Base-by-base conservation (phyloP, 352 stramenopile species). In the Globisporangium radiosum region DNA sequence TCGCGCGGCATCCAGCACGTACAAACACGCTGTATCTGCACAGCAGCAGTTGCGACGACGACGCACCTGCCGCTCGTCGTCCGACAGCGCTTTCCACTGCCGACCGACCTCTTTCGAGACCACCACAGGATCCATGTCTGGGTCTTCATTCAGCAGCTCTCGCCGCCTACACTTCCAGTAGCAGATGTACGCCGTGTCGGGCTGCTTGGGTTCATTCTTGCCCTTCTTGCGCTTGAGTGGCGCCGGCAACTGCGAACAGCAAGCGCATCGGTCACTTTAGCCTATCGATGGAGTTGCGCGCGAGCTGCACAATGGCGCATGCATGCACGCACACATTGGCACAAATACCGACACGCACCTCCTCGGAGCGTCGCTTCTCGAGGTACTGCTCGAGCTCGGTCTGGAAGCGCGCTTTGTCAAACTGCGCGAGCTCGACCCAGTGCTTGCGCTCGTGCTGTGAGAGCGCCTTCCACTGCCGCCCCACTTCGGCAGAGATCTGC, bases 181-280 rank as follows among this genome's bases (percentile, higher is more conserved):
- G 60, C 70, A 88, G 52, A 80, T 86, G 52, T 88, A 88, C 3
- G 78, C 73, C 14, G 78, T 86, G 54, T 88, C 75, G 4, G 78
- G 75, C 44, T 77, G 75, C 10, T 75, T 73, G 13, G 78, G 75
- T 38, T 82, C 63, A 52, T 73, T 75, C 15, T 60, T 51, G 11
- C 65, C 54, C 55, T 83, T 82, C 60, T 68, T 71, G 14, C 68
- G 68, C 62, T 73, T 78, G 43, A 56, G 53, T 6, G 66, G 63
- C 15, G 62, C 42, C 25, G 4, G 14, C 45, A 25, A 17, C 13
- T 25, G 45, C 45, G 14, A 49, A n/a, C 14, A 14, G 48, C 37
- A 38, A 36, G 17, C 9, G 52, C n/a, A 47, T 13, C 7, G n/a
- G 25, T 43, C 13, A 54, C 40, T 44, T 25, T 25, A 25, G 25